Percentiles rank a stretch among this genome's conserved stretches.
phyloP scores from a whole-genome alignment of 2,329 filamentous ascomycete species.

The Endocalyx cinctus region DNA sequence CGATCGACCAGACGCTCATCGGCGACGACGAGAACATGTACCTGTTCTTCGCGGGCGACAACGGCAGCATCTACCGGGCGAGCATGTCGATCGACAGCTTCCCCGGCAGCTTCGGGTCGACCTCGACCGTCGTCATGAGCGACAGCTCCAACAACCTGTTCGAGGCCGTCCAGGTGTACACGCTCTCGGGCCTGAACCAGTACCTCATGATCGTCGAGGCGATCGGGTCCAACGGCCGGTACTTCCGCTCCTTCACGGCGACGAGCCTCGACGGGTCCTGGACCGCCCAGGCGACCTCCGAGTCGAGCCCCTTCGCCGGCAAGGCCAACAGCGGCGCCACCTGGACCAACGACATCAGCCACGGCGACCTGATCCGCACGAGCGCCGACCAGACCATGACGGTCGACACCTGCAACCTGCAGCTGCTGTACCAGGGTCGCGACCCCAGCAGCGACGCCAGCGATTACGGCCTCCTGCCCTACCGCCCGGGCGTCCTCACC shows the following conservation, averaged over 20 bases:
- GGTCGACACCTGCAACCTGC: constrained; percentile 59
- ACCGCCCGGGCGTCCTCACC: constrained; percentile 52
- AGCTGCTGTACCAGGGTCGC: constrained; percentile 60
- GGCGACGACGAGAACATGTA: constrained; percentile 58
- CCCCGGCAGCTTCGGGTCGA: constrained; percentile 52
- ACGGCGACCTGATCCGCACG: constrained; percentile 56
- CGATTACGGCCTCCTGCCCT: constrained; percentile 50
- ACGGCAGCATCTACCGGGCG: constrained; percentile 59
- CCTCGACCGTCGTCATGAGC: constrained; percentile 43
- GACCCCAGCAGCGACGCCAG: constrained; percentile 33
- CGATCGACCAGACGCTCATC: constrained; percentile 60
- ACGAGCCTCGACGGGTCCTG: constrained; percentile 51
- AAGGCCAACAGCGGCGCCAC: constrained; percentile 60
- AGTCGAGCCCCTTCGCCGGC: constrained; percentile 60
- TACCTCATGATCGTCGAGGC: constrained; percentile 68
- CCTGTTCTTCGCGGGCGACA: constrained; percentile 62
- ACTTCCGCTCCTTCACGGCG: constrained; percentile 64
- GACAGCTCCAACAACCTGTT: constrained; percentile 54
- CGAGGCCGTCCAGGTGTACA: constrained; percentile 64
- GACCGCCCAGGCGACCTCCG: constrained; percentile 52
- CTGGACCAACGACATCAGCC: constrained; percentile 65
- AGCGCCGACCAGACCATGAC: constrained; percentile 58
- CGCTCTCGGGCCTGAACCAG: constrained; percentile 44
- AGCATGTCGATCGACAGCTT: constrained; percentile 59
- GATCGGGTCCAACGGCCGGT: constrained; percentile 52